Base-by-base conservation (phyloP, 495 filamentous ascomycete genomes). In the Saxispiralis lemnorum region DNA sequence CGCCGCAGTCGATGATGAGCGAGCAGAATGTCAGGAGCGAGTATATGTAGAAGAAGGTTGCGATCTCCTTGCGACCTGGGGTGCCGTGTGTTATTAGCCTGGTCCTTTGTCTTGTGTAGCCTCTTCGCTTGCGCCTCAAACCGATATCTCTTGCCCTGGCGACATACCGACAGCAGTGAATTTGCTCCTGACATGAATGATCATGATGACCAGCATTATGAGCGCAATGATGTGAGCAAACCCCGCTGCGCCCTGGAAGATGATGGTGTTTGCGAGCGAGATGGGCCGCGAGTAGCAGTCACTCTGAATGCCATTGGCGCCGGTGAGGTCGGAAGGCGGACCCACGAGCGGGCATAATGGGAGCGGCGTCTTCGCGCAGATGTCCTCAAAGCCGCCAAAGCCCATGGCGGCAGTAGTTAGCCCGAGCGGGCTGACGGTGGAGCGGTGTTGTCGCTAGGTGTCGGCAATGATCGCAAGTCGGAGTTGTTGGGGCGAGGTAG, bases 61-160 rank as follows among this genome's bases (percentile, higher is more conserved):
- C 82, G 60, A 99, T 96, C 63, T 99, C 89, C 67, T 95, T 96
- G 53, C 89, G 87, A 47, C 89, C 88, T 95, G 62, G 50, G n/a
- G 46, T 41, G 9, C 18, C 31, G 38, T 38, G 15, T 31, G 21
- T 30, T 33, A n/a, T 21, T 43, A 43, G 37, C 35, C 39, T 18
- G 2, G 24, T 13, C 32, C 24, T 28, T 9, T 9, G 9, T 28
- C 24, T 9, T 9, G 24, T 5, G 9, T 5, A 4, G 9, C 24
- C 4, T 28, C 24, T 28, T 28, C 24, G 24, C 16, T 36, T 36
- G 15, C 31, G 1, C 19, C 15, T 34, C 17, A 14, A 20, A 40
- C 14, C 18, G 21, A 35, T n/a, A 1, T 28, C 15, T 31, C 28
- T n/a, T 2, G 16, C 34, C 18, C 28, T 35, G 24, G 35, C 47